phyloP scores from a whole-genome alignment of 768 basidiomycete species.

The Boletus reticulatus region DNA sequence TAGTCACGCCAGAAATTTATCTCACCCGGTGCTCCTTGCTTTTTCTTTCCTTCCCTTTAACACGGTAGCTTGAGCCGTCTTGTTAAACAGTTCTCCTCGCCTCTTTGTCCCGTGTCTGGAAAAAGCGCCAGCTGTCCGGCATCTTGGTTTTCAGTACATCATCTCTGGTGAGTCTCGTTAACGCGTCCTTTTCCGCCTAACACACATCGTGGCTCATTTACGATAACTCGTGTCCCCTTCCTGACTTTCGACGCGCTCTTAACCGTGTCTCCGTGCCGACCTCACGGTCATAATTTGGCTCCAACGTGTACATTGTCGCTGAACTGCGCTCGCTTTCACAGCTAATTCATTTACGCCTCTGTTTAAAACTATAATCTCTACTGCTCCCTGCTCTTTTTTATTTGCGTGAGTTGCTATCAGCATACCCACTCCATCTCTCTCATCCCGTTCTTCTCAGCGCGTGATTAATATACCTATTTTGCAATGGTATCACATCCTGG shows the following conservation, averaged over 20 bases:
- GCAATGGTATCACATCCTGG: slow-evolving; percentile 35
- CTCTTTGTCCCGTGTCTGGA: slow-evolving; percentile 20
- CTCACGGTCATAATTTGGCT: slow-evolving; percentile 11
- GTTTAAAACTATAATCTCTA: slow-evolving; percentile 35
- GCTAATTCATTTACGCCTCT: slow-evolving; percentile 36
- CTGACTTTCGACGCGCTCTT: slow-evolving; percentile 27
- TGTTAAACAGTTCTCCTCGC: slow-evolving; percentile 15
- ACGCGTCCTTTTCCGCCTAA: slow-evolving; percentile 29
- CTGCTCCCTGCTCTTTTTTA: slow-evolving; percentile 23
- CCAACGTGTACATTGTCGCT: slow-evolving; percentile 26
- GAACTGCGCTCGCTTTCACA: slow-evolving; percentile 24
- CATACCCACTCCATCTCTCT: slow-evolving; percentile 10
- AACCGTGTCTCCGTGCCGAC: slow-evolving; percentile 33
- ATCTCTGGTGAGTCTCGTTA: slow-evolving; percentile 32
- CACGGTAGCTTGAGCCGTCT: slow-evolving; percentile 22
- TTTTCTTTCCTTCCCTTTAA: slow-evolving; percentile 30
- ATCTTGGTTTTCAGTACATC: slow-evolving; percentile 29
- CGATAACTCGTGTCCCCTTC: slow-evolving; percentile 26
- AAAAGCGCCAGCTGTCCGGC: slow-evolving; percentile 17
- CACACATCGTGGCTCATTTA: slow-evolving; percentile 33
- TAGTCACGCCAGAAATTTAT: slow-evolving; percentile 34
- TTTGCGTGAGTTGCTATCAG: slow-evolving; percentile 25
- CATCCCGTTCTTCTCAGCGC: slow-evolving; percentile 22
- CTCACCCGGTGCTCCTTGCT: slow-evolving; percentile 27
- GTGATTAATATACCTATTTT: slow-evolving; percentile 28